Conservation (phyloP, 306 rosid species). For the Quercus gilva region DNA sequence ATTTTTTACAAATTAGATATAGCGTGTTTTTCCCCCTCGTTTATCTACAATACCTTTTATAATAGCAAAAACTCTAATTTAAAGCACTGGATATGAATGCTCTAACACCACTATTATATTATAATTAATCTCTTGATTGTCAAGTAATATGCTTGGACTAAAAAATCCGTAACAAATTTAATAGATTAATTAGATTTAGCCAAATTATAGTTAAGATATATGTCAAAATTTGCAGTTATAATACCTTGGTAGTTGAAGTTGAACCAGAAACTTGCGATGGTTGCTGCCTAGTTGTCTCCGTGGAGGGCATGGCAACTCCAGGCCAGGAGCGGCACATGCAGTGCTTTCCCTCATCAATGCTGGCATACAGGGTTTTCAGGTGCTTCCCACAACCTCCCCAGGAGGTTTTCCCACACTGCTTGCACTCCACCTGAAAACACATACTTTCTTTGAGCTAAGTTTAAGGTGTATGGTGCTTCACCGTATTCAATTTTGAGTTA, state of each 20-base stretch:
- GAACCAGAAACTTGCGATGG: constrained; percentile 6
- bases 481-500: neutral
- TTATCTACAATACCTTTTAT: too few relatives aligned
- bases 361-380: constrained; percentile 31
- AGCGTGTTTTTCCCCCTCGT: too few relatives aligned
- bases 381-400: constrained; percentile 73
- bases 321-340: constrained; percentile 81
- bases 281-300: neutral
- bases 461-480: neutral
- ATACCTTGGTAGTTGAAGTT: constrained; percentile 13
- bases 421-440: constrained; percentile 57
- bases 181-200: too few relatives aligned
- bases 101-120: too few relatives aligned
- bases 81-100: too few relatives aligned
- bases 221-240: neutral
- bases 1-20: too few relatives aligned
- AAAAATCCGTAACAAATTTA: too few relatives aligned
- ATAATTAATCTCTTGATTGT: too few relatives aligned
- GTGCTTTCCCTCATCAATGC: constrained; percentile 61
- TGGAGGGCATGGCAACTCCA: constrained; percentile 38
- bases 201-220: too few relatives aligned
- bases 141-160: too few relatives aligned
- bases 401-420: constrained; percentile 31
- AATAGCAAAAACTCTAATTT: too few relatives aligned
- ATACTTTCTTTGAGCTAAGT: constrained; percentile 14